A percentile compares a stretch with the other conserved stretches of the same genome.
These are phyloP conservation scores for Santalum album DNA, from an alignment of 164 flowering plant genomes.

Conservation along the genomic window DNA sequence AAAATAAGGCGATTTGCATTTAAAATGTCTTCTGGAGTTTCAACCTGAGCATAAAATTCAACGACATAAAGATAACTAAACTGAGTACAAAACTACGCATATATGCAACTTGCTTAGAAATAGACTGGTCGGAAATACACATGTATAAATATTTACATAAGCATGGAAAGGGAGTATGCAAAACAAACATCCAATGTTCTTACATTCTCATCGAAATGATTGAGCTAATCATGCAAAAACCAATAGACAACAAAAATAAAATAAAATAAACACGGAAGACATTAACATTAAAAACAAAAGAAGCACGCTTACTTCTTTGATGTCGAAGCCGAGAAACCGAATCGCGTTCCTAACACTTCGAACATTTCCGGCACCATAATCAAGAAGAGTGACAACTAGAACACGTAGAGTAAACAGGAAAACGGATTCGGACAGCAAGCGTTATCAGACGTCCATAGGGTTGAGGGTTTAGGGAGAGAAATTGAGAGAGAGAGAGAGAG, in stretches of 20 bases:
- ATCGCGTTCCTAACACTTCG: conserved; percentile 80
- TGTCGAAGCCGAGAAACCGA: conserved; percentile 57
- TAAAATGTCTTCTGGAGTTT: conserved; percentile 73
- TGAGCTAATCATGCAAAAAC: background rate
- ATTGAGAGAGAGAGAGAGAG: conserved; percentile 8
- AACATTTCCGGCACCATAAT: conserved; percentile 92
- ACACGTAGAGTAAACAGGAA: background rate
- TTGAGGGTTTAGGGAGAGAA: conserved; percentile 9
- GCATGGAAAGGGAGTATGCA: too few species aligned
- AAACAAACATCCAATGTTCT: too few species aligned
- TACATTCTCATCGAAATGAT: too few species aligned
- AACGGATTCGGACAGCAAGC: background rate
- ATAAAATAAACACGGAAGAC: background rate
- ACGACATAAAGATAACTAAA: background rate
- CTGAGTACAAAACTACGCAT: background rate
- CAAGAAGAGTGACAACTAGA: conserved; percentile 69
- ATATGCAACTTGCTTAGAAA: background rate
- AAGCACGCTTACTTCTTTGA: conserved; percentile 56
- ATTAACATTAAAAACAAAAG: background rate
- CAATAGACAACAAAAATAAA: conserved; percentile 1
- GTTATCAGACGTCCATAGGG: too few species aligned
- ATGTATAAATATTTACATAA: background rate
- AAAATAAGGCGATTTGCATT: conserved; percentile 78
- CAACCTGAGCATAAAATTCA: conserved; percentile 37
- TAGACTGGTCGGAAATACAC: too few species aligned